A percentile compares a stretch with the other conserved stretches of the same genome.
Conservation (phyloP, 257 asterid species). For the Nyctanthes arbortristis region DNA sequence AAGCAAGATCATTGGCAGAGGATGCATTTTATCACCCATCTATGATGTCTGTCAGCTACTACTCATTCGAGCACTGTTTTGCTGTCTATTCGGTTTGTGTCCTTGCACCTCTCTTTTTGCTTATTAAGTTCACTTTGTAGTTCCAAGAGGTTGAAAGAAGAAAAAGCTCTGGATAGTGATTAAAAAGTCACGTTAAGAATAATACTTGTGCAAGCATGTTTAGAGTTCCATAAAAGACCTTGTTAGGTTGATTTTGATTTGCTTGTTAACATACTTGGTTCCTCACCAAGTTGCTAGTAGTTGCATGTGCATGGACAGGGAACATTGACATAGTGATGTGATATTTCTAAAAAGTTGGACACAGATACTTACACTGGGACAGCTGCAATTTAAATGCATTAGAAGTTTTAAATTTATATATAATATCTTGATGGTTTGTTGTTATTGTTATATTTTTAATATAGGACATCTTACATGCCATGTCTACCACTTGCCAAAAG, state of each 20-base stretch:
- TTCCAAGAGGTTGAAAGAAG: not conserved
- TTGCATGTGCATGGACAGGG: too few relatives aligned
- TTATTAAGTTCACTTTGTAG: not conserved
- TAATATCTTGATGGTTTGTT: too few relatives aligned
- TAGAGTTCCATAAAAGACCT: not conserved
- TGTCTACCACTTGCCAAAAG: too few relatives aligned
- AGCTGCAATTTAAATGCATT: too few relatives aligned
- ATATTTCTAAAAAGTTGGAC: too few relatives aligned
- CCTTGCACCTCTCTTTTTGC: slow-evolving; percentile 16
- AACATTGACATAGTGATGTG: too few relatives aligned
- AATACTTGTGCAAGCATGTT: not conserved
- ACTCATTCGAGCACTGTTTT: slow-evolving; percentile 92
- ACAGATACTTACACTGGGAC: too few relatives aligned
- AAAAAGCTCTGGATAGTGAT: not conserved
- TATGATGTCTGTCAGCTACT: slow-evolving; percentile 99
- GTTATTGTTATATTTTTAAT: too few relatives aligned
- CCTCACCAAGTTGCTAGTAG: too few relatives aligned
- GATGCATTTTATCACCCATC: slow-evolving; percentile 98
- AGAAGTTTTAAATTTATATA: too few relatives aligned
- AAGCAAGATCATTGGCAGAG: slow-evolving; percentile 85
- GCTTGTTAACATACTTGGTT: not conserved
- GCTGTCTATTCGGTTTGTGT: slow-evolving; percentile 90
- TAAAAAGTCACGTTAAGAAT: not conserved
- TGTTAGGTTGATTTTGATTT: not conserved
- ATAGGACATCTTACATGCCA: too few relatives aligned